Conservation (phyloP, 371 early-diverging fungal genomes). For the Parasitella parasitica region DNA sequence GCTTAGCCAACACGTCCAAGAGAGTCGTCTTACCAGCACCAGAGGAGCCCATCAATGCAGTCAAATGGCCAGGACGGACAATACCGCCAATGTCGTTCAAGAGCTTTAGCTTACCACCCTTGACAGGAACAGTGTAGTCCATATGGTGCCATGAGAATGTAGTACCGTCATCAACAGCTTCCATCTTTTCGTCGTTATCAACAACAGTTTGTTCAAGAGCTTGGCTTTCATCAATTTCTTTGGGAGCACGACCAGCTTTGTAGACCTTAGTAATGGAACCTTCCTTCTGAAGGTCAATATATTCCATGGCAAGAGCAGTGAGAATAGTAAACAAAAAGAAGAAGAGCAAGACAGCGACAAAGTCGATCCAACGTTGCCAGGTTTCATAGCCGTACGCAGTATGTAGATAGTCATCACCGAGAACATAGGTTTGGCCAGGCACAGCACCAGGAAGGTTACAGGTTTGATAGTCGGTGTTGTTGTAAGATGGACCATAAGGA, state of each 20-base stretch:
- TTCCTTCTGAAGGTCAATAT: slow-evolving; percentile 49
- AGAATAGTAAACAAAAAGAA: slow-evolving; percentile 53
- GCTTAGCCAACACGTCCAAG: slow-evolving; percentile 78
- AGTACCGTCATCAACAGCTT: slow-evolving; percentile 48
- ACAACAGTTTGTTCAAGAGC: slow-evolving; percentile 18
- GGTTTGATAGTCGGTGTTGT: slow-evolving; percentile 44
- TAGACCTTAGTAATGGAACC: slow-evolving; percentile 60
- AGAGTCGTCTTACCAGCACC: slow-evolving; percentile 93
- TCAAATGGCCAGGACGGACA: slow-evolving; percentile 62
- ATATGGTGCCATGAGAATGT: slow-evolving; percentile 62
- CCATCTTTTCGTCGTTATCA: slow-evolving; percentile 31
- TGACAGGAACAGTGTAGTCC: slow-evolving; percentile 59
- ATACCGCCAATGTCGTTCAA: slow-evolving; percentile 57
- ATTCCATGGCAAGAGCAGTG: slow-evolving; percentile 58
- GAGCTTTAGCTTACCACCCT: slow-evolving; percentile 54
- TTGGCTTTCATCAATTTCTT: slow-evolving; percentile 23
- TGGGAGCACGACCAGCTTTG: slow-evolving; percentile 43
- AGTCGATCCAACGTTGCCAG: slow-evolving; percentile 58
- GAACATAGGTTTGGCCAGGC: slow-evolving; percentile 45
- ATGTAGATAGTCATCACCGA: slow-evolving; percentile 54
- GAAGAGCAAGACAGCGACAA: slow-evolving; percentile 57
- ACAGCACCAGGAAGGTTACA: slow-evolving; percentile 54
- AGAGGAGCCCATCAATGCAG: slow-evolving; percentile 84
- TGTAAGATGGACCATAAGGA: slow-evolving; percentile 48
- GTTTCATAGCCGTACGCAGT: slow-evolving; percentile 37